Base-by-base conservation (phyloP, 495 filamentous ascomycete species). In the Parathielavia appendiculata region DNA sequence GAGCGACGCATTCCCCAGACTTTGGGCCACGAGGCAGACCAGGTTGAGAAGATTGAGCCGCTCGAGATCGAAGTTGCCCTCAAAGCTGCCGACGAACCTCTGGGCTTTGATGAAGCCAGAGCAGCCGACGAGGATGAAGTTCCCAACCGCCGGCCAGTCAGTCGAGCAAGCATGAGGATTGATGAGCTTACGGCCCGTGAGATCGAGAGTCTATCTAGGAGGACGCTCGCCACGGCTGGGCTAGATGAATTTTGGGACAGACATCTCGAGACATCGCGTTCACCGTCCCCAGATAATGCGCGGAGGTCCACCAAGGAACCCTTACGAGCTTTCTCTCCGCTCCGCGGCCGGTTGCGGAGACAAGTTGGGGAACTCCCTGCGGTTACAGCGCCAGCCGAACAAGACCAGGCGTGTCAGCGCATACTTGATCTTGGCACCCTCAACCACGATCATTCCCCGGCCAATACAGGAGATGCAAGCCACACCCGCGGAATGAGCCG, bases 151-250 rank as follows among this genome's bases (percentile, higher is more conserved):
- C 60, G 56, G 9, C 55, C 63, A 12, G 50, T 51, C n/a, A 69
- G 50, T 32, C 69, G 65, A 39, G 56, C 64, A 14, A 73, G 66
- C 40, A 67, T 68, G 14, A 73, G 70, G 23, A 65, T 85, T 44
- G 84, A 87, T 54, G 77, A 82, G 39, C 73, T 85, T 17, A 74
- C 79, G 13, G 73, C 75, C 35, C 74, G 78, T 26, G 86, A 89
- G 63, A 83, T 83, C 39, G 80, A 85, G 58, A 81, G 68, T 9
- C 59, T 85, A 36, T 81, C 78, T 57, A 81, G 73, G 53, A 77
- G 79, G 65, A 79, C 78, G n/a, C 72, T 86, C 22, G 79, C 85
- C 32, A 81, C 79, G 11, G 81, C 73, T 57, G 69, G 78, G 58
- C 69, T 87, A 2, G 83, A 81, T 51, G 77, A 83, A 66, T 79